Conservation (phyloP, 1,139 yeast genomes). For the Kurtzmaniella quercitrusa region DNA sequence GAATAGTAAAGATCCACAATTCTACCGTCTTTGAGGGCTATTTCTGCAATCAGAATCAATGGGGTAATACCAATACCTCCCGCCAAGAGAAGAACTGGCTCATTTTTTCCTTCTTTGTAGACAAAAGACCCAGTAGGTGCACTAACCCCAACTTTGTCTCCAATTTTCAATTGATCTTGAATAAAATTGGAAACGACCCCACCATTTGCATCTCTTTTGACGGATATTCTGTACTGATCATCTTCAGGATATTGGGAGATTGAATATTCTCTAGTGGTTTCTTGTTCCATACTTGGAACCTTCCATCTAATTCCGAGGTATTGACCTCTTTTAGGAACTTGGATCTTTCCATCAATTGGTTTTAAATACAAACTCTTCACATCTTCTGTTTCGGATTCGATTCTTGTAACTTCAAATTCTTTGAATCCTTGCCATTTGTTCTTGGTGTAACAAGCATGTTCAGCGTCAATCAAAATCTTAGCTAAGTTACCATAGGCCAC, state of each 20-base stretch:
- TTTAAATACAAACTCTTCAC: constrained; percentile 51
- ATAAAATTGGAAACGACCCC: constrained; percentile 55
- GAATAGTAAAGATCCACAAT: constrained; percentile 28
- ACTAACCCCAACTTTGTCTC: constrained; percentile 47
- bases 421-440: constrained; percentile 57
- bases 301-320: constrained; percentile 51
- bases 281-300: constrained; percentile 25
- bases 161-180: constrained; percentile 47
- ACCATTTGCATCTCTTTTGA: constrained; percentile 38
- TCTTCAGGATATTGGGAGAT: constrained; percentile 31
- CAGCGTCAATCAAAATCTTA: constrained; percentile 54
- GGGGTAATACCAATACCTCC: constrained; percentile 76
- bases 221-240: constrained; percentile 50
- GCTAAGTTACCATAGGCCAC: constrained; percentile 66
- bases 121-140: constrained; percentile 61
- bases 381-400: constrained; percentile 41
- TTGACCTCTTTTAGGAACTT: constrained; percentile 52
- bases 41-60: constrained; percentile 46
- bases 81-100: constrained; percentile 43
- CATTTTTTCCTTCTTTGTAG: constrained; percentile 26
- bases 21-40: constrained; percentile 25
- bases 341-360: constrained; percentile 42
- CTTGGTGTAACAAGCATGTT: constrained; percentile 41
- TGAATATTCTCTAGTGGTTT: constrained; percentile 51
- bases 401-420: constrained; percentile 42